Evolutionary conservation across 2,329 filamentous ascomycete genomes (phyloP), one percentile per base, ranked within the genome.

Genomic region (Alternaria sp.): DNA sequence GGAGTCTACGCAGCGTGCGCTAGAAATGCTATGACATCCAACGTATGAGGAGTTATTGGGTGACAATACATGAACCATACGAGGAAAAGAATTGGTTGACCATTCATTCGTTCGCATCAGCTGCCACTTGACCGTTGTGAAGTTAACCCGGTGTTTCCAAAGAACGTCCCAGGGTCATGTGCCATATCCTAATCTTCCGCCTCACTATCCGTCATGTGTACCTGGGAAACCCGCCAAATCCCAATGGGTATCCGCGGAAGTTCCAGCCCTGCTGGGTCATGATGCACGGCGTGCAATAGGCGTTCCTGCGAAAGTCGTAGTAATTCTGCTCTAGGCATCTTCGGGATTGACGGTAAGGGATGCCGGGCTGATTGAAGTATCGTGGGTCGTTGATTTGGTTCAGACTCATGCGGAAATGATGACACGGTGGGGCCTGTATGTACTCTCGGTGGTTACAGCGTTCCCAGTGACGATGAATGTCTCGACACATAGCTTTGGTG

Each of bases 401-500:
- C 1, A 64, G 39, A 8, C 44, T 41, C 11, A 24, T 48, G n/a
- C 41, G 51, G 2, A 60, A 36, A 20, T 61, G 34, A 18, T 38
- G 43, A 12, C 59, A 59, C 2, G 41, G 48, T 8, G 18, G 26
- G 48, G 34, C 53, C 11, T 57, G 54, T 22, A 52, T 43, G 53
- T 63, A 57, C 5, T 62, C 32, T n/a, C 24, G 26, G 41, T 64
- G 59, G 34, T 36, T 34, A n/a, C 59, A 64, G 14, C 20, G 39
- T 18, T 36, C 32, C 44, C 53, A 64, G n/a, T 56, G 46, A 11
- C 22, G 42, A 16, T 62, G 26, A n/a, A 48, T 54, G 24, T 64
- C 62, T 12, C 36, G 41, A 24, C 55, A 62, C 56, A 57, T 57
- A 38, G 3, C 4, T 18, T 6, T 28, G 16, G 18, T 2, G 4